Base-by-base conservation (phyloP, 495 filamentous ascomycete species). In the Pseudevernia furfuracea region DNA sequence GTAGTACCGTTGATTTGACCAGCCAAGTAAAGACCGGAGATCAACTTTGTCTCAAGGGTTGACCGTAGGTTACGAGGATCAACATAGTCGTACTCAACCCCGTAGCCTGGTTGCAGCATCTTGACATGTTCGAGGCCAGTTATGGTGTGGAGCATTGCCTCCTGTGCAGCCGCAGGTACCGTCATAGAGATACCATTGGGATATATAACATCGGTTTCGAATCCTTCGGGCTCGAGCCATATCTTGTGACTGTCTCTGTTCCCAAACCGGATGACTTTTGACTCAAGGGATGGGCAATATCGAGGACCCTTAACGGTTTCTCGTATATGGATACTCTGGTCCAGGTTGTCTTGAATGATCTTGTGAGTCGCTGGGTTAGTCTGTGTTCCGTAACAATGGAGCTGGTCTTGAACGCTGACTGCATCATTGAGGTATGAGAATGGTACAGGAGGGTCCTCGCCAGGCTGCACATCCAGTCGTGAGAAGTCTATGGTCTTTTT, bases 1-100 rank as follows among this genome's bases (percentile, higher is more conserved):
- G 94, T 98, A 0, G 94, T 98, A 49, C 94, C 94, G 76, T 98
- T 98, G 74, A 98, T 97, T 72, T 98, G 94, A 21, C 94, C 94
- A 3, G 94, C 94, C 23, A 98, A 83, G 77, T 89, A 98, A 11
- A 98, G 83, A 39, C 94, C 94, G 39, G 79, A 79, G 65, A 98
- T 96, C 32, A 89, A 76, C 74, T 98, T 98, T 9, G 94, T 97
- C 71, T 98, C 95, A 12, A 98, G 84, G 0, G 94, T 92, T 28
- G 89, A 84, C 66, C 85, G 86, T 12, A 98, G 80, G 70, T 85
- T 88, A 60, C 94, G 89, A 12, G 94, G 95, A 73, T 98, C 94
- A 14, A 98, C 89, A 74, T 97, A 98, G 78, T 98, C 94, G 74
- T 98, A 98, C 76, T 98, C 94, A 10, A 98, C 94, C 55, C 94